phyloP scores from a whole-genome alignment of 2,329 filamentous ascomycete species.

The Metarhizium album region DNA sequence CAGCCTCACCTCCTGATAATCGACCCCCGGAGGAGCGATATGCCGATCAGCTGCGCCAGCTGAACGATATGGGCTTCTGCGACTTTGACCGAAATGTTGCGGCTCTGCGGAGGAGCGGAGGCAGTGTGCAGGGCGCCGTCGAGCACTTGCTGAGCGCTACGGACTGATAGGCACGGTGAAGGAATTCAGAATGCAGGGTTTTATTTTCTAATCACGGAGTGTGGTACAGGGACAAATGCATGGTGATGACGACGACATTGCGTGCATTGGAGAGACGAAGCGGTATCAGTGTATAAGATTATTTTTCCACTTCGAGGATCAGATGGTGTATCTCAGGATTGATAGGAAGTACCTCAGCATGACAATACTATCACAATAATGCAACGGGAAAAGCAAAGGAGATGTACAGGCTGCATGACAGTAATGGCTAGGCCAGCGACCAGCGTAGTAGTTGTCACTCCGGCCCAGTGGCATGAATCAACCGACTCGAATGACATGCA shows the following conservation, averaged over 20 bases:
- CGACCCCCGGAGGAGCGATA: slow-evolving; percentile 91
- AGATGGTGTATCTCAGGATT: neutral
- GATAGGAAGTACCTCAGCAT: slow-evolving; percentile 2
- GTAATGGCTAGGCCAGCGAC: too few species aligned
- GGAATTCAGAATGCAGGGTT: neutral
- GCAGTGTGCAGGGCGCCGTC: slow-evolving; percentile 86
- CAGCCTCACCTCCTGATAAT: slow-evolving; percentile 59
- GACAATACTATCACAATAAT: slow-evolving; percentile 1
- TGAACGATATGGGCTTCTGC: slow-evolving; percentile 98
- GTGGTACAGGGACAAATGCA: neutral
- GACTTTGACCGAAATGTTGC: slow-evolving; percentile 92
- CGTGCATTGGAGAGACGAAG: neutral
- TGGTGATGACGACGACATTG: neutral
- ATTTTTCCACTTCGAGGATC: neutral
- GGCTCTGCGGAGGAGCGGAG: slow-evolving; percentile 77
- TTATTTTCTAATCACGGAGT: neutral
- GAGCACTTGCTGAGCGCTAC: slow-evolving; percentile 53
- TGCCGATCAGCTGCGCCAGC: slow-evolving; percentile 75
- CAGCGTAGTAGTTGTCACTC: too few species aligned
- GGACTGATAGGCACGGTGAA: slow-evolving; percentile 7
- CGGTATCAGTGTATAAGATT: neutral
- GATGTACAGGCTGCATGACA: neutral
- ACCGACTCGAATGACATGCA: too few species aligned
- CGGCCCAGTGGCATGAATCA: too few species aligned
- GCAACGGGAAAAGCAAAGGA: neutral